Base-by-base conservation (phyloP, 2,329 filamentous ascomycete genomes). In the Diaporthe humulicola region DNA sequence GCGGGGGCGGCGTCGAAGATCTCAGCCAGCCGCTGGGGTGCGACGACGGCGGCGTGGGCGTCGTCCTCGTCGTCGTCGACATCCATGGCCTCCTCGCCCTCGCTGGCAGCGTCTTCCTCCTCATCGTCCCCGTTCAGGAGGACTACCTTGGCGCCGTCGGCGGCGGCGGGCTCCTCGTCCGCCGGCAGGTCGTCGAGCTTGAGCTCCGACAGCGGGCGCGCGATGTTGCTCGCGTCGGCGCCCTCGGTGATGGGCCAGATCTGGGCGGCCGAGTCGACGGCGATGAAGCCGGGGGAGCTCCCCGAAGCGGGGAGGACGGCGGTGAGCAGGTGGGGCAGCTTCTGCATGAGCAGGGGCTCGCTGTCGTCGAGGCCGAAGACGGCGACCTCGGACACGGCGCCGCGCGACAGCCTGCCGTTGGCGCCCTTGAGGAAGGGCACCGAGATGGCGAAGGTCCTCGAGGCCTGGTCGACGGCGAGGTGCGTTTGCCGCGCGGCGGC, bases 231-330 rank as follows among this genome's bases (percentile, higher is more conserved):
- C 40, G 90, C 87, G 74, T 90, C 87, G 42, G 90, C 89, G 78
- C 89, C 89, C 80, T 93, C 90, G 50, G 87, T 86, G 48, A 92
- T 81, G 38, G 89, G 90, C 85, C 91, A 92, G 52, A 98, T 87
- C 79, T 94, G 93, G 19, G 95, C 94, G 0, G 90, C 88, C n/a
- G 93, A 89, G 81, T 98, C 95, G 8, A 98, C 84, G 14, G 93
- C 85, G 52, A 97, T 86, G 81, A 95, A 98, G 6, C 95, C 95
- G 60, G 90, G 91, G 2, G 91, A 90, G 28, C 90, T 88, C 4
- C 12, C 33, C 5, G 56, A 2, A 4, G 56, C 30, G 19, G 94
- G 88, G 2, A 95, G 85, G 1, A 98, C 83, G 17, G 93, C 91
- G 30, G 93, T 90, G 15, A 95, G 90, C 30, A 90, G 85, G 73